Evolutionary conservation across 208 protist genomes (phyloP).

Genomic region (Trypanosoma mega): DNA sequence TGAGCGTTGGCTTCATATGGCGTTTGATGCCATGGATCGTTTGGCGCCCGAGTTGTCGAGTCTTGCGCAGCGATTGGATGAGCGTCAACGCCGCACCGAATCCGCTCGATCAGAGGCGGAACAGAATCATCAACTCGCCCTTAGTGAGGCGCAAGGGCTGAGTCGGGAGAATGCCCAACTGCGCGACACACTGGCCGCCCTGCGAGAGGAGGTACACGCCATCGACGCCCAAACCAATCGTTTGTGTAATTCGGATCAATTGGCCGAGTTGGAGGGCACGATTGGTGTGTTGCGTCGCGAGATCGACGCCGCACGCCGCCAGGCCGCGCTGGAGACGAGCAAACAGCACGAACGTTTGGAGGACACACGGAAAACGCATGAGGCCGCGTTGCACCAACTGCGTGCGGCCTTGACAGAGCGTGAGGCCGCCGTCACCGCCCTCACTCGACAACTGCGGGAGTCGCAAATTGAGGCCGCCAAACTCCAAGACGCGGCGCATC

Average conservation of each 20-base stretch:
- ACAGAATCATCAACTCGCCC: slow-evolving; percentile 5
- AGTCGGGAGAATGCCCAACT: slow-evolving; percentile 17
- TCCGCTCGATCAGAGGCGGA: background rate
- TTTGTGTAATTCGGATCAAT: slow-evolving; percentile 13
- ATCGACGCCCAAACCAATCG: slow-evolving; percentile 26
- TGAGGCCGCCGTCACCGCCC: slow-evolving; percentile 4
- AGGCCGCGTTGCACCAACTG: slow-evolving; percentile 19
- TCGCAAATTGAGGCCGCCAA: slow-evolving; percentile 15
- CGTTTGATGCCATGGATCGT: slow-evolving; percentile 12
- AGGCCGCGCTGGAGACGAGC: slow-evolving; percentile 8
- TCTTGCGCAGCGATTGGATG: slow-evolving; percentile 6
- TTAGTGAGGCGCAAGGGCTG: slow-evolving; percentile 14
- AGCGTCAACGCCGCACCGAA: slow-evolving; percentile 9
- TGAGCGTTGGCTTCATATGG: slow-evolving; percentile 20
- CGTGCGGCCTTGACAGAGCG: slow-evolving; percentile 4
- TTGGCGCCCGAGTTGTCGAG: slow-evolving; percentile 11
- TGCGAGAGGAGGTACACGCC: slow-evolving; percentile 20
- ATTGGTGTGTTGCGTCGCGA: too few species aligned
- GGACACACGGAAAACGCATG: slow-evolving; percentile 1
- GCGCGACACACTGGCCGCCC: slow-evolving; percentile 12
- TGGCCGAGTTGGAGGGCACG: too few species aligned
- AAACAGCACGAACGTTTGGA: slow-evolving; percentile 11
- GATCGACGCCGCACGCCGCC: slow-evolving; percentile 15
- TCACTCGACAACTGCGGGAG: slow-evolving; percentile 17
- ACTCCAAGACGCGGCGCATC: slow-evolving; percentile 19